Conservation (phyloP, 2,329 filamentous ascomycete species). For the Trichoderma hamatum region DNA sequence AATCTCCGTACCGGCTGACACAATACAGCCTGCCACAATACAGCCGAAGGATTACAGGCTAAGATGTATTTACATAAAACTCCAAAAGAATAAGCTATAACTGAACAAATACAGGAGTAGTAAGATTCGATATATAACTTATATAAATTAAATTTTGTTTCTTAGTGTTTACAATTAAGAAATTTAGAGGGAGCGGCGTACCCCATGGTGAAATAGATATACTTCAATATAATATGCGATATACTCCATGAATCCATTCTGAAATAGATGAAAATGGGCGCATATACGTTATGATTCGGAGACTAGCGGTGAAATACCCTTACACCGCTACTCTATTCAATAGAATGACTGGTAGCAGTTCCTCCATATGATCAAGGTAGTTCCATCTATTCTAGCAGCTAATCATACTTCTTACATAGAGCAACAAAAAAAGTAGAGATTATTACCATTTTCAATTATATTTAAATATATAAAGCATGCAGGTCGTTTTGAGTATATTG, state of each 20-base stretch:
- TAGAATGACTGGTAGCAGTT: too few relatives aligned
- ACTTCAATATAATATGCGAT: not conserved
- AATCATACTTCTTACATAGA: fast-evolving
- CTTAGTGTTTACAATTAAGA: not conserved
- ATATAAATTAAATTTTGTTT: not conserved
- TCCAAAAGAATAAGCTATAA: not conserved
- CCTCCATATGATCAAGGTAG: not conserved
- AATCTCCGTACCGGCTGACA: not conserved
- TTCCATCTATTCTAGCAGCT: not conserved
- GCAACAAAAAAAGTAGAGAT: not conserved
- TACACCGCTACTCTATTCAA: not conserved
- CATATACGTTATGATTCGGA: not conserved
- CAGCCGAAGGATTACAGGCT: not conserved
- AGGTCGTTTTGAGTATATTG: not conserved
- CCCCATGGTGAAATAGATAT: not conserved
- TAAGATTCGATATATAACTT: not conserved
- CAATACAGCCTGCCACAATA: not conserved
- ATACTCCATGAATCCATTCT: too few relatives aligned
- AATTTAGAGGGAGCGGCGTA: not conserved
- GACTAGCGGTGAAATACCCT: not conserved
- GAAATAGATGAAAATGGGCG: too few relatives aligned
- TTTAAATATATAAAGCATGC: not conserved
- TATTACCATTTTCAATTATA: not conserved
- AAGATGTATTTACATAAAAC: not conserved
- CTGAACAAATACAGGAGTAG: not conserved